A percentile compares a stretch with the other conserved stretches of the same genome.
phyloP scores from a whole-genome alignment of 2,329 filamentous ascomycete genomes.

The Biscogniauxia mediterranea region DNA sequence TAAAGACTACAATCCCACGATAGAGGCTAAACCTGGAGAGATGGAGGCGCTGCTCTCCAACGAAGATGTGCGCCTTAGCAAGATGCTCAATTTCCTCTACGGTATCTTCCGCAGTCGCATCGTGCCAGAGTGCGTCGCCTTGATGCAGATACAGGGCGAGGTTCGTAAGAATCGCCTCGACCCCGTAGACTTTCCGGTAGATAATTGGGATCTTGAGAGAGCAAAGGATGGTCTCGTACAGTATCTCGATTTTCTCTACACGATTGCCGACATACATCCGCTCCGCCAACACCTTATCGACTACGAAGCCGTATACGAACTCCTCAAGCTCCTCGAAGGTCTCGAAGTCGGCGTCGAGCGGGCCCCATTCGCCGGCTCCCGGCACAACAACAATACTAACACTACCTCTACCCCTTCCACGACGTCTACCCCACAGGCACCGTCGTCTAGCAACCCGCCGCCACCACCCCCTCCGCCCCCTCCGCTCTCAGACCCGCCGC shows the following conservation, averaged over 20 bases:
- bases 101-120: conserved; percentile 90
- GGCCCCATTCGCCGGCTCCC: conserved; percentile 60
- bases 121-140: conserved; percentile 88
- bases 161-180: conserved; percentile 75
- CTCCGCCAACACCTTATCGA: conserved; percentile 84
- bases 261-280: conserved; percentile 79
- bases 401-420: conserved; percentile 20
- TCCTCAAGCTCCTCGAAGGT: conserved; percentile 82
- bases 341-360: conserved; percentile 86
- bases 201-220: conserved; percentile 96
- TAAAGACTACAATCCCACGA: conserved; percentile 35
- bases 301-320: conserved; percentile 88
- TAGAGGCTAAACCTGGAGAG: conserved; percentile 22
- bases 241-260: conserved; percentile 90
- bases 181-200: conserved; percentile 86
- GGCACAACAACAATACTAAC: conserved; percentile 18
- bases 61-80: conserved; percentile 56
- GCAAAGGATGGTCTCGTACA: conserved; percentile 94
- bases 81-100: conserved; percentile 82
- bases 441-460: conserved; percentile 34
- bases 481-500: conserved; percentile 60
- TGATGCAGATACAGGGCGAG: conserved; percentile 90
- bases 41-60: conserved; percentile 37
- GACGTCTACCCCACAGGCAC: conserved; percentile 29
- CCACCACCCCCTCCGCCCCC: conserved; percentile 45